A percentile compares a stretch with the other conserved stretches of the same genome.
These are phyloP conservation scores for Penicillium mononematosum DNA, from an alignment of 495 filamentous ascomycete species.

Conservation along the genomic window DNA sequence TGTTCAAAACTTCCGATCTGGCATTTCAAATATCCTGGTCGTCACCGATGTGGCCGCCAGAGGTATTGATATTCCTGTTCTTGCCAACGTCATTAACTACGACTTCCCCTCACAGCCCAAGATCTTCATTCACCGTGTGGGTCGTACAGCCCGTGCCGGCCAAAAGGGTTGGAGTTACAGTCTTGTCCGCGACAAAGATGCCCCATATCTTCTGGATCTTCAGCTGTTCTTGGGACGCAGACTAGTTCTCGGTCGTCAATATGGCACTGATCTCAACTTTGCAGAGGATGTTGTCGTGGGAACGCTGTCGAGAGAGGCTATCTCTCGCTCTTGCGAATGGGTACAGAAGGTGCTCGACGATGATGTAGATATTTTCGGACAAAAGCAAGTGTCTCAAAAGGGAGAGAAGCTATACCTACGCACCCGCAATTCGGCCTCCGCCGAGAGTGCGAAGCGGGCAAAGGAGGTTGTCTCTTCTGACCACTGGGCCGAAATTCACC, in stretches of 20 bases:
- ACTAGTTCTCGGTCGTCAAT: constrained; percentile 63
- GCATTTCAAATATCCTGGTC: constrained; percentile 86
- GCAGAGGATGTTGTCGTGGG: constrained; percentile 80
- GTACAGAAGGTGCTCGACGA: constrained; percentile 73
- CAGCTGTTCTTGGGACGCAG: constrained; percentile 87
- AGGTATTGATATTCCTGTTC: constrained; percentile 94
- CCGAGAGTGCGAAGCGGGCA: constrained; percentile 80
- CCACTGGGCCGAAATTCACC: constrained; percentile 67
- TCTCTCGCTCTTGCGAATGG: constrained; percentile 76
- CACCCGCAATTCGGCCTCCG: constrained; percentile 84
- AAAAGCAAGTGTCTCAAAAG: constrained; percentile 73
- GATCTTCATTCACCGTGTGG: constrained; percentile 93
- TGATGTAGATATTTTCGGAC: constrained; percentile 65
- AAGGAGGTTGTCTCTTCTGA: constrained; percentile 68
- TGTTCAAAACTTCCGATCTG: constrained; percentile 80
- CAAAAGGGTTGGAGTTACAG: constrained; percentile 92
- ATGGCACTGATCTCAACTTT: constrained; percentile 59
- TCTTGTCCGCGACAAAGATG: constrained; percentile 78
- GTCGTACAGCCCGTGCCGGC: constrained; percentile 90
- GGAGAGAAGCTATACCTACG: constrained; percentile 90
- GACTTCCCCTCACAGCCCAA: constrained; percentile 97
- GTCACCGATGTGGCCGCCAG: constrained; percentile 96
- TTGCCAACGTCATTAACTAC: constrained; percentile 98
- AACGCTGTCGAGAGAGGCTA: constrained; percentile 60
- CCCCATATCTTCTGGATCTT: constrained; percentile 89